Evolutionary conservation across 2,329 filamentous ascomycete species (phyloP).

Genomic region (Colletotrichum siamense): DNA sequence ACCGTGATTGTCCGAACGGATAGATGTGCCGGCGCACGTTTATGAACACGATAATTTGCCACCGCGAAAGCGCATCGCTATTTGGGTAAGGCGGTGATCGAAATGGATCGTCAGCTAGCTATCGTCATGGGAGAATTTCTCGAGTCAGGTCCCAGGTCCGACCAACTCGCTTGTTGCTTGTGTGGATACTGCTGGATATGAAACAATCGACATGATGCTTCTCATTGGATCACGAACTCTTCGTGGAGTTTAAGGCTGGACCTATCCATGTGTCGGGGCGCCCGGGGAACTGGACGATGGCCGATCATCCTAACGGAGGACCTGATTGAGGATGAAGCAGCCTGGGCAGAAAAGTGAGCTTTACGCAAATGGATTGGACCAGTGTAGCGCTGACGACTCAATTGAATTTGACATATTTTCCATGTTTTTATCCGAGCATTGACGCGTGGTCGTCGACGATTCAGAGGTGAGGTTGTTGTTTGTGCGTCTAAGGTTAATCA

Average conservation of each 20-base stretch:
- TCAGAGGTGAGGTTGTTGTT: background rate
- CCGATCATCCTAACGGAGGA: background rate
- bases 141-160: background rate
- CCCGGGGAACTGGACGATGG: background rate
- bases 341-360: background rate
- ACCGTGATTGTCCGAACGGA: background rate
- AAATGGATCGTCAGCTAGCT: background rate
- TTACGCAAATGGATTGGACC: background rate
- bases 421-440: background rate
- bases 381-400: rapidly evolving
- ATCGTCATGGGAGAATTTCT: background rate
- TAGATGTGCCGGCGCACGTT: background rate
- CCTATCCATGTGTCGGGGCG: background rate
- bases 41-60: background rate
- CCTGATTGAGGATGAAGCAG: background rate
- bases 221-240: background rate
- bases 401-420: background rate
- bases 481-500: background rate
- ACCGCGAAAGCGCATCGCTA: background rate
- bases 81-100: background rate
- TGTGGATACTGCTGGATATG: background rate
- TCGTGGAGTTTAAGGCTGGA: background rate
- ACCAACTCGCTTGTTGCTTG: background rate
- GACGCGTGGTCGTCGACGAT: background rate
- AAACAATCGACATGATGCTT: background rate